Conservation (phyloP, 139 green algal species). For the Chlorella sorokiniana region DNA sequence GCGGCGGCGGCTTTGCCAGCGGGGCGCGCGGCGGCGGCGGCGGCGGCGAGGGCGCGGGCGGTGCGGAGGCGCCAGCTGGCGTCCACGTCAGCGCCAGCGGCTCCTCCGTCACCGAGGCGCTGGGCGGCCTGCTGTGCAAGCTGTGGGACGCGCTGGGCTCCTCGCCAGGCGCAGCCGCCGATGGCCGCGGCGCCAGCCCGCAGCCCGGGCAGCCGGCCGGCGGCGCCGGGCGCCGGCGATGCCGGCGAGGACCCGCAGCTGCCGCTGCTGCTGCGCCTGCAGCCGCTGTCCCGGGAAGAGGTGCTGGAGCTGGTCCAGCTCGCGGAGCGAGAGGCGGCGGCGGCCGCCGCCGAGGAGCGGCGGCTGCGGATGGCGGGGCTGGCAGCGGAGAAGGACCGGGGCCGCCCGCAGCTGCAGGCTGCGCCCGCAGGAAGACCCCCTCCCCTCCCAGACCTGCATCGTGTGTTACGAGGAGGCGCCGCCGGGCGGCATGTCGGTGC, state of each 20-base stretch:
- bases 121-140: conserved; percentile 23
- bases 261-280: not conserved
- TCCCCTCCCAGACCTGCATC: too few species aligned
- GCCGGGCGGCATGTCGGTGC: not conserved
- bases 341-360: not conserved
- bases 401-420: too few species aligned
- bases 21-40: not conserved
- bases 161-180: not conserved
- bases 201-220: not conserved
- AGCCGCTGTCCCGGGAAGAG: not conserved
- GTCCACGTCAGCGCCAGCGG: conserved; percentile 9
- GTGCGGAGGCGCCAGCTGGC: not conserved
- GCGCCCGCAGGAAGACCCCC: too few species aligned
- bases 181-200: not conserved
- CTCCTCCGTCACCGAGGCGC: conserved; percentile 1
- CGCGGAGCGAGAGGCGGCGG: not conserved
- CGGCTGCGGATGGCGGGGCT: not conserved
- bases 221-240: not conserved
- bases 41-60: not conserved
- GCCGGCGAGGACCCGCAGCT: not conserved
- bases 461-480: conserved; percentile 30
- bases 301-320: not conserved
- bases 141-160: conserved; percentile 15
- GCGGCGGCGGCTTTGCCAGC: not conserved
- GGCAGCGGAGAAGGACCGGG: too few species aligned